Conservation (phyloP, 2,329 filamentous ascomycete genomes). For the Claviceps pusilla region DNA sequence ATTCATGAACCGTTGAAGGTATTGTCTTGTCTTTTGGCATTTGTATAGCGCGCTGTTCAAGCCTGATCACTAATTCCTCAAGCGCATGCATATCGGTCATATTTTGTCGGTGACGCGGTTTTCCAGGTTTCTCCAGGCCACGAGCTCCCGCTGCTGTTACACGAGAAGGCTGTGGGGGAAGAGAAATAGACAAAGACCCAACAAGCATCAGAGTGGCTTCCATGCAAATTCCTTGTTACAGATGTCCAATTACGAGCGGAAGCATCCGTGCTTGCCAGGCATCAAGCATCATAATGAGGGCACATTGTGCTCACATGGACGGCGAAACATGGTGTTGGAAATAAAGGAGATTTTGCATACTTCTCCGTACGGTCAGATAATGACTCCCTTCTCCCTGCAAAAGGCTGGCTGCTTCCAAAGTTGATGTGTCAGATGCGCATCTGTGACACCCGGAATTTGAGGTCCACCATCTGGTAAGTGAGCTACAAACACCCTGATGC, state of each 20-base stretch:
- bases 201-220: neutral
- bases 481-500: neutral
- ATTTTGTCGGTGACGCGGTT: neutral
- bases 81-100: neutral
- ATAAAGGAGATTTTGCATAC: neutral
- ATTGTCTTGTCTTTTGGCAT: neutral
- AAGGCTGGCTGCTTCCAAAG: neutral
- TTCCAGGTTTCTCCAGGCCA: neutral
- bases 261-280: neutral
- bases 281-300: neutral
- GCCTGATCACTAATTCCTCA: neutral
- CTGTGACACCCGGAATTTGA: neutral
- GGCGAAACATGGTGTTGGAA: neutral
- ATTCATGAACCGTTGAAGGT: neutral
- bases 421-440: neutral
- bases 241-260: neutral
- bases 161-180: neutral
- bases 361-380: neutral
- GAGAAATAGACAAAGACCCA: neutral
- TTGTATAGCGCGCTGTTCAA: neutral
- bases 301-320: neutral
- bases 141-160: neutral
- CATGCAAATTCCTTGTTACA: neutral
- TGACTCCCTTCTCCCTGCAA: neutral
- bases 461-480: neutral